phyloP scores from a whole-genome alignment of 2,329 filamentous ascomycete genomes.

The Penicillium sclerotigenum region DNA sequence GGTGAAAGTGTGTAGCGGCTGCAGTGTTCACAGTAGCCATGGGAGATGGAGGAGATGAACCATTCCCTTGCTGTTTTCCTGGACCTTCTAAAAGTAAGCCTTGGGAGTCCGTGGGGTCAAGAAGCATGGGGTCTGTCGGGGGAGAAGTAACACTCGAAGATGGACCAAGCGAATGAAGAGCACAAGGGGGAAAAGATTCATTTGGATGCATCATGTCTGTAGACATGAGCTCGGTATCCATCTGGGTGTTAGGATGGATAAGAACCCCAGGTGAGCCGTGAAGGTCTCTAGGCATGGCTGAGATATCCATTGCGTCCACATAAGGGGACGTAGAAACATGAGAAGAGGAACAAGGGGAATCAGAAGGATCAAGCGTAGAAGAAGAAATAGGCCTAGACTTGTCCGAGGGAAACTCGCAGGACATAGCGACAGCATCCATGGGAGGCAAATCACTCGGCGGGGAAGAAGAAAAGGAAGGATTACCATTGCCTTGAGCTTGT shows the following conservation, averaged over 20 bases:
- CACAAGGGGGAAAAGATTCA: not conserved
- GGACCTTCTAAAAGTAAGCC: slow-evolving; percentile 26
- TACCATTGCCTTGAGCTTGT: slow-evolving; percentile 37
- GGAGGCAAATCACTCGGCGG: not conserved
- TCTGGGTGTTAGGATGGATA: not conserved
- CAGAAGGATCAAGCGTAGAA: not conserved
- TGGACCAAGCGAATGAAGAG: not conserved
- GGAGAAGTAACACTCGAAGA: not conserved
- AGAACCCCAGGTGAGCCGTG: not conserved
- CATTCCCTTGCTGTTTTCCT: slow-evolving; percentile 20
- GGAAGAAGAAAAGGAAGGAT: slow-evolving; percentile 12
- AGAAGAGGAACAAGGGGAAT: slow-evolving; percentile 3
- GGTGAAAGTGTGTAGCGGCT: slow-evolving; percentile 17
- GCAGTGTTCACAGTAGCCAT: slow-evolving; percentile 28
- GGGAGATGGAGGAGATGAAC: slow-evolving; percentile 13
- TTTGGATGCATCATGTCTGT: not conserved
- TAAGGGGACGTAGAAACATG: slow-evolving; percentile 11
- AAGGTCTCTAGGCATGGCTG: not conserved
- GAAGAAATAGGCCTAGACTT: not conserved
- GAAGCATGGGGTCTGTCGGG: slow-evolving; percentile 13
- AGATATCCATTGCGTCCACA: not conserved
- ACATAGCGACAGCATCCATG: not conserved
- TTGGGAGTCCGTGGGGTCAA: slow-evolving; percentile 6
- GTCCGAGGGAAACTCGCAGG: not conserved
- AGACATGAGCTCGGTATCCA: not conserved